Evolutionary conservation across 73 alveolate genomes (phyloP).

Genomic region (Tetrahymena borealis): DNA sequence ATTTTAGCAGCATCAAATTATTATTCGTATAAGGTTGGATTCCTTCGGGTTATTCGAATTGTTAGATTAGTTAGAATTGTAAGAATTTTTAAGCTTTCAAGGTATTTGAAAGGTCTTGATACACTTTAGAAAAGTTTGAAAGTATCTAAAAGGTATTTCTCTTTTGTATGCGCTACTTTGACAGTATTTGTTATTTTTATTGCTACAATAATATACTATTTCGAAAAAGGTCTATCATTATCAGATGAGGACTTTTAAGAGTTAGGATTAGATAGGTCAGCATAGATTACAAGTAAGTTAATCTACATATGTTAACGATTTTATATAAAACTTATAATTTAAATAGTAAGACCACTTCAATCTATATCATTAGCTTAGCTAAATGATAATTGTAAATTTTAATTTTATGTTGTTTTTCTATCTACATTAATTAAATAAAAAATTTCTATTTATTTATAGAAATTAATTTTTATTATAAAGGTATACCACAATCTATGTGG

Average conservation of each 20-base stretch:
- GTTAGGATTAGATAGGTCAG: not conserved
- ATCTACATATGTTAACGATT: too few species aligned
- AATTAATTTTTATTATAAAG: not conserved
- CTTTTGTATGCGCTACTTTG: not conserved
- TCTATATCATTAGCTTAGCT: too few species aligned
- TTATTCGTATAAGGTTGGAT: not conserved
- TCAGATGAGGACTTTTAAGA: not conserved
- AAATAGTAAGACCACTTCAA: not conserved
- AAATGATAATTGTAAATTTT: too few species aligned
- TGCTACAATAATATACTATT: not conserved
- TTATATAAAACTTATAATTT: too few species aligned
- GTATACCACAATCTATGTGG: not conserved
- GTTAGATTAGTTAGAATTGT: not conserved
- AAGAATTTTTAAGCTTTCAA: not conserved
- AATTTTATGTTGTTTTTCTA: too few species aligned
- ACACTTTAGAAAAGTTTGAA: not conserved
- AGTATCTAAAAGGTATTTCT: not conserved
- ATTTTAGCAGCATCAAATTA: not conserved
- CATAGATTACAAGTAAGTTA: not conserved
- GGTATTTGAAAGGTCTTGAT: not conserved
- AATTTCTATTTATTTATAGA: not conserved
- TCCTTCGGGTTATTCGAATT: not conserved
- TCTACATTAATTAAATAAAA: too few species aligned
- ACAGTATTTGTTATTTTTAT: not conserved
- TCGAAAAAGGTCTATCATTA: not conserved